These are phyloP conservation scores for Aaosphaeria pasadenensis DNA, from an alignment of 2,329 filamentous ascomycete genomes.

Conservation along the genomic window DNA sequence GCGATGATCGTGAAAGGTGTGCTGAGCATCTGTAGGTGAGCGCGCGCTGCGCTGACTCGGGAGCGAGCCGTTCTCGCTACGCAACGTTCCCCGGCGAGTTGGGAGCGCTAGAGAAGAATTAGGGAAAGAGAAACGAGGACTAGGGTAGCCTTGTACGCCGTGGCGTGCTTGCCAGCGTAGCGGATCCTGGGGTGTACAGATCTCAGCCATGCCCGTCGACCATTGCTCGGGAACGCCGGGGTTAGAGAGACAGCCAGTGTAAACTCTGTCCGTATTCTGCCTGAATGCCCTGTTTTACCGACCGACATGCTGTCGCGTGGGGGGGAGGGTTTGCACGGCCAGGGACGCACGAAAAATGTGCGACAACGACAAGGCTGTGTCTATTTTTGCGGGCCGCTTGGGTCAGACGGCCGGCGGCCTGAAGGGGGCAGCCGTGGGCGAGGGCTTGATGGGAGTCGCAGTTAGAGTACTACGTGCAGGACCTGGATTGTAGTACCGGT, in stretches of 20 bases:
- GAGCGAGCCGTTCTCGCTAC: neutral
- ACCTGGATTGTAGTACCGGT: no score
- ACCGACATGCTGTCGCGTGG: slow-evolving; percentile 10
- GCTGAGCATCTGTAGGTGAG: no score
- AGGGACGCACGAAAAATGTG: slow-evolving; percentile 5
- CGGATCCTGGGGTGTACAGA: slow-evolving; percentile 12
- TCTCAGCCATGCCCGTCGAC: slow-evolving; percentile 11
- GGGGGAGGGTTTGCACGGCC: slow-evolving; percentile 8
- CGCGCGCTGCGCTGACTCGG: neutral
- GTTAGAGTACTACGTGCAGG: neutral
- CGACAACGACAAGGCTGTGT: slow-evolving; percentile 6
- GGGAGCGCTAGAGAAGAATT: neutral
- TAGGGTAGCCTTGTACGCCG: slow-evolving; percentile 4
- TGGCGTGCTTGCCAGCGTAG: slow-evolving; percentile 13
- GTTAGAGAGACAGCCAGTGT: slow-evolving; percentile 1
- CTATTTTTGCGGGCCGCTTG: slow-evolving; percentile 16
- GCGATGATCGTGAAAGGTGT: no score
- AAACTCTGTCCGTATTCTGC: slow-evolving; percentile 13
- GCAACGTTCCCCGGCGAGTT: no score
- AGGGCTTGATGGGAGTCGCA: neutral
- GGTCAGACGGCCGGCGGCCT: neutral
- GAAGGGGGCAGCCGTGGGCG: neutral
- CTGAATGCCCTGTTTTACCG: slow-evolving; percentile 10
- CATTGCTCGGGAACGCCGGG: slow-evolving; percentile 13
- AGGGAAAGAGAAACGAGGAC: slow-evolving; percentile 9